These are phyloP conservation scores for Wilcoxina mikolae DNA, from an alignment of 495 filamentous ascomycete genomes.

Conservation along the genomic window DNA sequence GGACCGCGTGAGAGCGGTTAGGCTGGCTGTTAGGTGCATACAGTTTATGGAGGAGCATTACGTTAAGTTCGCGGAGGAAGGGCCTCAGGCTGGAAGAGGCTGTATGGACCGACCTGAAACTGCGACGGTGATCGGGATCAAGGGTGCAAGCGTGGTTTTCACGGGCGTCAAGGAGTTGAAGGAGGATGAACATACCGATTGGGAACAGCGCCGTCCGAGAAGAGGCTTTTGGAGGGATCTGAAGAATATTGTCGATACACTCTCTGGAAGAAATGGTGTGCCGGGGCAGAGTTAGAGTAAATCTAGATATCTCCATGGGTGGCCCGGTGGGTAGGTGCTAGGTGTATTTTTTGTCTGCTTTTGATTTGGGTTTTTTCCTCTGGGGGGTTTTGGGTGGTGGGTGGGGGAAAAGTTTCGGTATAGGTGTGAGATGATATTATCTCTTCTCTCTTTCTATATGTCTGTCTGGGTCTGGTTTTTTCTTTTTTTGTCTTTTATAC, in stretches of 20 bases:
- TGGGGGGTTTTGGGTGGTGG: no score
- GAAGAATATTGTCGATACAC: constrained; percentile 66
- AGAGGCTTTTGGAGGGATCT: constrained; percentile 71
- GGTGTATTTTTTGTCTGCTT: neutral
- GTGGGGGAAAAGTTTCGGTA: no score
- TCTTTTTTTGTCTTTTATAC: no score
- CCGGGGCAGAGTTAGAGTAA: constrained; percentile 2
- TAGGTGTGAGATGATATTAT: no score
- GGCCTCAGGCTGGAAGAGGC: constrained; percentile 12
- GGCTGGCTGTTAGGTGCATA: constrained; percentile 81
- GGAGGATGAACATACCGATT: constrained; percentile 82
- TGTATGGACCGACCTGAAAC: constrained; percentile 49
- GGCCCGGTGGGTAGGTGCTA: no score
- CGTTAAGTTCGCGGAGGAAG: constrained; percentile 49
- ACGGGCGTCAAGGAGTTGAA: constrained; percentile 54
- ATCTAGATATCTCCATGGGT: neutral
- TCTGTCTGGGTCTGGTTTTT: no score
- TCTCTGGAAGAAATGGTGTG: constrained; percentile 45
- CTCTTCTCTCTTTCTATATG: no score
- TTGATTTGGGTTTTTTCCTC: no score
- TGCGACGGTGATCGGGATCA: constrained; percentile 74
- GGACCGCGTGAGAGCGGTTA: constrained; percentile 85
- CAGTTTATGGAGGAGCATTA: constrained; percentile 67
- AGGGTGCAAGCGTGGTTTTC: constrained; percentile 77
- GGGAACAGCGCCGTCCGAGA: constrained; percentile 73